A percentile compares a stretch with the other conserved stretches of the same genome.
Evolutionary conservation across 163 green algal genomes (phyloP).

Genomic region (Coccomyxa subellipsoidea): DNA sequence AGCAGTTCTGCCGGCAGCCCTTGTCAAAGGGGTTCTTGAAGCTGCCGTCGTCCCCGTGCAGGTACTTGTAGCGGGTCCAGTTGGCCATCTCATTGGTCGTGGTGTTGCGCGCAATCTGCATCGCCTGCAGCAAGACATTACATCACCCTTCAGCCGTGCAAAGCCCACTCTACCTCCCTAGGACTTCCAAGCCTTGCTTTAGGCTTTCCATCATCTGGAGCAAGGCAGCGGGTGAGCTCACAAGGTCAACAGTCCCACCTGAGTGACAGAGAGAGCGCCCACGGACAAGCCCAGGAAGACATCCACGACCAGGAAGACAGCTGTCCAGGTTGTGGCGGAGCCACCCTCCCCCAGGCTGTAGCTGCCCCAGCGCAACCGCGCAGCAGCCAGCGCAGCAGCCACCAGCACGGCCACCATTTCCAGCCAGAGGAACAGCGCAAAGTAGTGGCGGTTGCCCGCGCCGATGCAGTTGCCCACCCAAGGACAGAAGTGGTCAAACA

Average conservation of each 20-base stretch:
- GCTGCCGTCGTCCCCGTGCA: slow-evolving; percentile 61
- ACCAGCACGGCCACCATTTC: slow-evolving; percentile 70
- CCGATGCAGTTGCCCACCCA: slow-evolving; percentile 84
- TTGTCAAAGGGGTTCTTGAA: slow-evolving; percentile 92
- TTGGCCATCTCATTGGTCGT: slow-evolving; percentile 99
- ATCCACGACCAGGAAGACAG: slow-evolving; percentile 79
- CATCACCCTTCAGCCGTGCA: not conserved
- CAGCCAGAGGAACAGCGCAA: slow-evolving; percentile 76
- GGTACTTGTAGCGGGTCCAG: slow-evolving; percentile 91
- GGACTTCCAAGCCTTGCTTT: no score
- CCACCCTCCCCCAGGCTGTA: not conserved
- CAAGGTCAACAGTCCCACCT: no score
- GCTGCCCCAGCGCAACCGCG: not conserved
- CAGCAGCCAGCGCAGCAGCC: slow-evolving; percentile 45
- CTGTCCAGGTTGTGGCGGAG: slow-evolving; percentile 41
- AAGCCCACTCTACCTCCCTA: not conserved
- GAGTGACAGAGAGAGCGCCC: slow-evolving; percentile 68
- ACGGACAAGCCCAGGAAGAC: slow-evolving; percentile 68
- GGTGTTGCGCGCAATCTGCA: slow-evolving; percentile 80
- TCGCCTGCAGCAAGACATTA: not conserved
- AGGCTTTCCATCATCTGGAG: no score
- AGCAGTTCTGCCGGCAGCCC: slow-evolving; percentile 61
- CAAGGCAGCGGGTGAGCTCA: no score
- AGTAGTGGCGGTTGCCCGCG: slow-evolving; percentile 55
- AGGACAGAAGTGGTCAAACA: slow-evolving; percentile 56